Conservation (phyloP, 2,329 filamentous ascomycete genomes). For the Aureobasidium sp. region DNA sequence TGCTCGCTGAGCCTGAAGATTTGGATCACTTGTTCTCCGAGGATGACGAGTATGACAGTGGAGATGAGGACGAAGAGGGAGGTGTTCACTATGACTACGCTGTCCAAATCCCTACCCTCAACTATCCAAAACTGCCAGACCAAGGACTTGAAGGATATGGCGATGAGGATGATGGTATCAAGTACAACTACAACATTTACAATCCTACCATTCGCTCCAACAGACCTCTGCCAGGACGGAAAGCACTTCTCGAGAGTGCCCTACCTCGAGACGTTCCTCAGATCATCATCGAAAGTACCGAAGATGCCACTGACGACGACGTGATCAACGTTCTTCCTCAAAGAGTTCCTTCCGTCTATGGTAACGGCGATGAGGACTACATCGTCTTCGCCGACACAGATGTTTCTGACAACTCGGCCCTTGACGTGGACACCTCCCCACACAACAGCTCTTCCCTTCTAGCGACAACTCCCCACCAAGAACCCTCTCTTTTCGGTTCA, state of each 20-base stretch:
- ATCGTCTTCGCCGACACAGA: slow-evolving; percentile 3
- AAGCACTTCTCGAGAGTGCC: neutral
- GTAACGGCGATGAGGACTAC: neutral
- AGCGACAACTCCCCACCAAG: neutral
- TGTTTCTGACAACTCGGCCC: neutral
- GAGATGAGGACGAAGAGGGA: neutral
- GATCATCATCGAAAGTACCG: neutral
- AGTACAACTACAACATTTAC: neutral
- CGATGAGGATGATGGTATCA: neutral
- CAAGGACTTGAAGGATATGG: neutral
- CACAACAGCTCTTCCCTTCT: neutral
- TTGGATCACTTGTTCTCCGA: neutral
- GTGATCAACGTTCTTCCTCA: neutral
- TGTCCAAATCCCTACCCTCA: neutral
- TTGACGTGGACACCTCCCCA: neutral
- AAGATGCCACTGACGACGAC: neutral
- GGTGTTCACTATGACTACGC: neutral
- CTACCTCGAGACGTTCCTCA: neutral
- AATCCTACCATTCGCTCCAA: neutral
- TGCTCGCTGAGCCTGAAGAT: neutral
- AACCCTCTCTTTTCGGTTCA: neutral
- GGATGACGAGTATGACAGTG: neutral
- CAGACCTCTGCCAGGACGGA: neutral
- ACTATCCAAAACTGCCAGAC: neutral
- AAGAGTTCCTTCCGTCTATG: neutral